Conservation (phyloP, 768 basidiomycete species). For the Panaeolus cyanescens region DNA sequence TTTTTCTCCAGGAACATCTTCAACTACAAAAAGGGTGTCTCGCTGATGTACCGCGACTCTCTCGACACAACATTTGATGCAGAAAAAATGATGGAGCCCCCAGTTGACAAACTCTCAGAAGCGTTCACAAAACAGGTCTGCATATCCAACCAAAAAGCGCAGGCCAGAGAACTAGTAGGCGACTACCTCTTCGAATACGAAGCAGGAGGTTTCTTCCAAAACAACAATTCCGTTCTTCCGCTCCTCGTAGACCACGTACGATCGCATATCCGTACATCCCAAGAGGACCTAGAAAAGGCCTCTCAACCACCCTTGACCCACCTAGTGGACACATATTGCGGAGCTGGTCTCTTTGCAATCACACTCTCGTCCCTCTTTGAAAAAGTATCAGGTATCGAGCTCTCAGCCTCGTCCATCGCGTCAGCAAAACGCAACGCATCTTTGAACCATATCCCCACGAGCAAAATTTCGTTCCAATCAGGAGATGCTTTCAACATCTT, state of each 20-base stretch:
- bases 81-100: slow-evolving; percentile 22
- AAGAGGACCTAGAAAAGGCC: slow-evolving; percentile 14
- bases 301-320: slow-evolving; percentile 56
- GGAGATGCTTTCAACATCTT: slow-evolving; percentile 93
- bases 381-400: slow-evolving; percentile 86
- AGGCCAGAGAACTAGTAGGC: slow-evolving; percentile 85
- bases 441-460: slow-evolving; percentile 58
- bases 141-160: slow-evolving; percentile 79
- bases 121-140: slow-evolving; percentile 68
- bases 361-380: slow-evolving; percentile 75
- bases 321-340: slow-evolving; percentile 95
- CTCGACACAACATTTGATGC: slow-evolving; percentile 29
- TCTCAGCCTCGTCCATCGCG: slow-evolving; percentile 71
- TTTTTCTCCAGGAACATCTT: slow-evolving; percentile 67
- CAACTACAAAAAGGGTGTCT: slow-evolving; percentile 85
- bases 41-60: slow-evolving; percentile 89
- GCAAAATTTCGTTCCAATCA: slow-evolving; percentile 67
- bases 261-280: slow-evolving; percentile 60
- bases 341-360: slow-evolving; percentile 86
- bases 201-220: slow-evolving; percentile 95
- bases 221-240: slow-evolving; percentile 91
- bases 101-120: slow-evolving; percentile 36
- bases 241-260: slow-evolving; percentile 85
- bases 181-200: slow-evolving; percentile 80
- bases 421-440: slow-evolving; percentile 66